These are phyloP conservation scores for Carnegiea gigantea DNA, from an alignment of 179 eudicot genomes.

Conservation along the genomic window DNA sequence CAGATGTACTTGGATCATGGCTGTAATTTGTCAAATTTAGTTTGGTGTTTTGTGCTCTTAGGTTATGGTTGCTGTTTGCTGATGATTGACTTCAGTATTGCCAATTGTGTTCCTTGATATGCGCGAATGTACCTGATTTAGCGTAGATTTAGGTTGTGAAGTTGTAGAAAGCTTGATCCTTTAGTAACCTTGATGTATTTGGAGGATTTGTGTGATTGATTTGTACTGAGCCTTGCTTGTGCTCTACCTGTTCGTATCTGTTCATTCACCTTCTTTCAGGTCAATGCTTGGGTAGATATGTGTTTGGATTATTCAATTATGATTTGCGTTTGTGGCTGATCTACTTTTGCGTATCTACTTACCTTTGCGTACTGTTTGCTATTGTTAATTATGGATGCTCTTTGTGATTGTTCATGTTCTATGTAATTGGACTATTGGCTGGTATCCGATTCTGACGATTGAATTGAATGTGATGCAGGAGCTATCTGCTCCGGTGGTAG, in stretches of 20 bases:
- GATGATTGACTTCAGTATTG: not conserved
- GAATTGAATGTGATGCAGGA: constrained; percentile 38
- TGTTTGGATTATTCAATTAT: not conserved
- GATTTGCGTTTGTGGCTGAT: not conserved
- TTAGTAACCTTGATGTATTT: not conserved
- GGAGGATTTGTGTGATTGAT: not conserved
- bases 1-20: not conserved
- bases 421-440: not conserved
- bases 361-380: not conserved
- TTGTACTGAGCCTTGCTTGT: no score
- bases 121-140: constrained; percentile 5
- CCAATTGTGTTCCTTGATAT: not conserved
- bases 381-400: not conserved
- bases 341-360: no score
- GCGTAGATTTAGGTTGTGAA: not conserved
- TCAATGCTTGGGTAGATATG: not conserved
- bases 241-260: not conserved
- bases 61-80: constrained; percentile 5
- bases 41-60: not conserved
- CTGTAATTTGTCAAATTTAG: not conserved
- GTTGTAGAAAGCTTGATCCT: not conserved
- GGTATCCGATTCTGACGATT: not conserved
- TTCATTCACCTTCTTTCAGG: not conserved
- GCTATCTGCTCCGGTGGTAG: constrained; percentile 56
- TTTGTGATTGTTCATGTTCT: not conserved